phyloP scores from a whole-genome alignment of 2,329 filamentous ascomycete genomes.

The Dactylellina cionopaga region DNA sequence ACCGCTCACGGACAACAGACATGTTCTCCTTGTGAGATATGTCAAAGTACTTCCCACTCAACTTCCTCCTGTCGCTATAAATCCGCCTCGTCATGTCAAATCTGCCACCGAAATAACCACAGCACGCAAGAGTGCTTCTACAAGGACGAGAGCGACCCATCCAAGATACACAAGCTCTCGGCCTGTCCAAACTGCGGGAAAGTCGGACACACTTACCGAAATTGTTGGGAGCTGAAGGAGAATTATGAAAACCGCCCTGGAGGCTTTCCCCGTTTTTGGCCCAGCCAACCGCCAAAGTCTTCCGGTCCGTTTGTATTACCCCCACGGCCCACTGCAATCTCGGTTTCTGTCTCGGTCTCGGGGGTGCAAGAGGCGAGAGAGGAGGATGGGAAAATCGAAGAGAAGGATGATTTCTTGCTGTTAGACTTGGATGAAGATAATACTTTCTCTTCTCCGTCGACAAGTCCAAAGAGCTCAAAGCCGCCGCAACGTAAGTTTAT shows the following conservation, averaged over 20 bases:
- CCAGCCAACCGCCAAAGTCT: background rate
- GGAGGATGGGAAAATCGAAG: background rate
- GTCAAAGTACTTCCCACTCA: background rate
- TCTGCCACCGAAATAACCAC: conserved; percentile 41
- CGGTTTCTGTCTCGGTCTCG: too few species aligned
- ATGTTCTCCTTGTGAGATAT: conserved; percentile 6
- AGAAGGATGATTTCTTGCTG: conserved; percentile 1
- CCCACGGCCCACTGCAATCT: background rate
- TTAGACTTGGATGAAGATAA: conserved; percentile 5
- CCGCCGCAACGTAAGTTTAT: conserved; percentile 4
- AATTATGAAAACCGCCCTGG: conserved; percentile 12
- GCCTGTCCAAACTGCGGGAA: conserved; percentile 12
- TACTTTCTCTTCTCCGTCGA: background rate
- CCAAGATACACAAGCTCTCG: conserved; percentile 14
- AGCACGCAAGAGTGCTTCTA: conserved; percentile 16
- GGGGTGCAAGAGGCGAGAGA: too few species aligned
- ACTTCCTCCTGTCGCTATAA: background rate
- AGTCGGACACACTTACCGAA: conserved; percentile 9
- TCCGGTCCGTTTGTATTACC: background rate
- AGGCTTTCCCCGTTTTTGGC: background rate
- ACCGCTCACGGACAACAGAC: background rate
- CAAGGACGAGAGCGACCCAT: conserved; percentile 24
- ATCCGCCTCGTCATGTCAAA: background rate
- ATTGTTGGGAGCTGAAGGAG: conserved; percentile 27
- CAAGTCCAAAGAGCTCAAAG: conserved; percentile 2